Conservation (phyloP, 1,284 basidiomycete species). For the Neonothopanus nambi region DNA sequence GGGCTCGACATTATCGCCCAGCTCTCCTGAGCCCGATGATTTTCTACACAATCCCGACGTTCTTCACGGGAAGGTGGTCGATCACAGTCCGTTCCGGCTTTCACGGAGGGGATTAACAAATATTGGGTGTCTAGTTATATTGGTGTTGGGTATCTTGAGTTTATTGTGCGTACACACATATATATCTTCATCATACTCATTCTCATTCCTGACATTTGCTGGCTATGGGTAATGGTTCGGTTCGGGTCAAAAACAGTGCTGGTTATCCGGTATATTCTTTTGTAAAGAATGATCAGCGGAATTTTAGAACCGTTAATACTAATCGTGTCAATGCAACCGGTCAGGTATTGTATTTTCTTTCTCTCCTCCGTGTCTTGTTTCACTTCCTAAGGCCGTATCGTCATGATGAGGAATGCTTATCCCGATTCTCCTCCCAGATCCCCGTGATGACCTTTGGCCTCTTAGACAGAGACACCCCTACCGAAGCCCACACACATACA, state of each 20-base stretch:
- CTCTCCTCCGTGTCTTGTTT: too few relatives aligned
- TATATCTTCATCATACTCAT: too few relatives aligned
- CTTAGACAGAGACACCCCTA: conserved; percentile 69
- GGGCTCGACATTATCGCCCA: conserved; percentile 51
- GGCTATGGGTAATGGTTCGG: too few relatives aligned
- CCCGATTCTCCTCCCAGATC: too few relatives aligned
- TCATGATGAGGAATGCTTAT: too few relatives aligned
- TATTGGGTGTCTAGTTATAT: conserved; percentile 71
- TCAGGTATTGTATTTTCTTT: conserved; percentile 7
- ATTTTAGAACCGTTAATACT: conserved; percentile 52
- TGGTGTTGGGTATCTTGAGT: too few relatives aligned
- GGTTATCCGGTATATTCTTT: conserved; percentile 56
- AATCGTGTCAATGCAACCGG: conserved; percentile 56
- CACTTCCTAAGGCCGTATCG: too few relatives aligned
- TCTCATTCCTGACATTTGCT: too few relatives aligned
- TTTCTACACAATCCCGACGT: conserved; percentile 55
- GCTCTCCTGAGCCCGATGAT: conserved; percentile 52
- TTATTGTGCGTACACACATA: too few relatives aligned
- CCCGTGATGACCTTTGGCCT: conserved; percentile 56
- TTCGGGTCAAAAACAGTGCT: too few relatives aligned
- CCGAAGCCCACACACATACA: conserved; percentile 45
- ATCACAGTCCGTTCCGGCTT: conserved; percentile 33
- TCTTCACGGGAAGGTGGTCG: conserved; percentile 23
- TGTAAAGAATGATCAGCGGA: conserved; percentile 50
- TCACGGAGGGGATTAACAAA: conserved; percentile 59